Evolutionary conservation across 192 early-diverging fungal species (phyloP).

Genomic region (Coemansia sp.): DNA sequence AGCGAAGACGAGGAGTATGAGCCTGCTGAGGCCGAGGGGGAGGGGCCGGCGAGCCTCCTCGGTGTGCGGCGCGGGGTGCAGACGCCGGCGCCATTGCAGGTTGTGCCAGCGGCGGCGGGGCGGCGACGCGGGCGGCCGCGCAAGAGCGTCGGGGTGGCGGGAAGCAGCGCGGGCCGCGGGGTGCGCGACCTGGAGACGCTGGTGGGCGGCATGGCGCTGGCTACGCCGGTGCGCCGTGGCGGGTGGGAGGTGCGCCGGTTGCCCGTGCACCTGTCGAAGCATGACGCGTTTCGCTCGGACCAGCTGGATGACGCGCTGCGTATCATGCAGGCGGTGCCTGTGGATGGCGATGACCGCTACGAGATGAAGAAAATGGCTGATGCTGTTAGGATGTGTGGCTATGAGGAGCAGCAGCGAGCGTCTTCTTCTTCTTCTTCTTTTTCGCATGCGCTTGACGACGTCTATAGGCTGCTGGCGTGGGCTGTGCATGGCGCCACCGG

Average conservation of each 20-base stretch:
- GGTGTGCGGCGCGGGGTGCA: background rate
- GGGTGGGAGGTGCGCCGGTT: slow-evolving; percentile 31
- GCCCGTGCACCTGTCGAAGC: slow-evolving; percentile 43
- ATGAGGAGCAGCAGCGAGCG: slow-evolving; percentile 30
- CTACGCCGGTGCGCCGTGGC: slow-evolving; percentile 8
- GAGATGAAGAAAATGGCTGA: slow-evolving; percentile 53
- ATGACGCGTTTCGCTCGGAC: slow-evolving; percentile 35
- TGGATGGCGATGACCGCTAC: slow-evolving; percentile 26
- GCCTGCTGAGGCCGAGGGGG: background rate
- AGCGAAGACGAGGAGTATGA: slow-evolving; percentile 32
- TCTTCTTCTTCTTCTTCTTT: no score
- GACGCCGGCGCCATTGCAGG: background rate
- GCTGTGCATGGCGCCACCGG: slow-evolving; percentile 32
- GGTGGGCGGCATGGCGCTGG: background rate
- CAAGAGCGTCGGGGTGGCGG: slow-evolving; percentile 11
- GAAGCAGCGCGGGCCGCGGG: background rate
- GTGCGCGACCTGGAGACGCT: background rate
- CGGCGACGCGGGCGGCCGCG: slow-evolving; percentile 30
- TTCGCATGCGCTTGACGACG: slow-evolving; percentile 19
- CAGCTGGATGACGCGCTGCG: slow-evolving; percentile 14
- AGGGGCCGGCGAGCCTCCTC: background rate
- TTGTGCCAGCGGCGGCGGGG: background rate
- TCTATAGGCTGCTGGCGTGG: slow-evolving; percentile 44
- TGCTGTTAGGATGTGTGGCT: slow-evolving; percentile 53
- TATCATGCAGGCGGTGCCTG: slow-evolving; percentile 23